Percentiles rank a stretch among this genome's conserved stretches.
Conservation (phyloP, 257 asterid species). For the Cruciata laevipes region DNA sequence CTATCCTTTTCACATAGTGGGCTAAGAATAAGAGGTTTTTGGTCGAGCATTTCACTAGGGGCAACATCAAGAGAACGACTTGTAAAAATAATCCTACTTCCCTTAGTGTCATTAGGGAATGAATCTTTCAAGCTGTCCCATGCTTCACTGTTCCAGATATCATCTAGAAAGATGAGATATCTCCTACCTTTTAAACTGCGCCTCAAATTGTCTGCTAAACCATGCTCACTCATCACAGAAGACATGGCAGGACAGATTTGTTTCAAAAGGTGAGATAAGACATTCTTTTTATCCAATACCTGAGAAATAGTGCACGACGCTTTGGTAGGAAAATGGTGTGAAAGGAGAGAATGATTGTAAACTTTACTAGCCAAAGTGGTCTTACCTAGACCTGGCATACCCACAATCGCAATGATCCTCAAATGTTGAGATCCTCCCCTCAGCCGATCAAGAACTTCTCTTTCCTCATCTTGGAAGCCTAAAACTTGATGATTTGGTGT, state of each 20-base stretch:
- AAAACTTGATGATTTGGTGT: not conserved
- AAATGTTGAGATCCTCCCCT: not conserved
- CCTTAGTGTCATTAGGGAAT: not conserved
- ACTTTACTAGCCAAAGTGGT: slow-evolving; percentile 15
- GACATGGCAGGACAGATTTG: not conserved
- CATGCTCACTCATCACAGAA: not conserved
- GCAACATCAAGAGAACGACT: not conserved
- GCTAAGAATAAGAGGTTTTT: not conserved
- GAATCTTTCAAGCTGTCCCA: not conserved
- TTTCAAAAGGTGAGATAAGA: not conserved
- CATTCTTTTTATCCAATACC: not conserved
- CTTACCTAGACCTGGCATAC: slow-evolving; percentile 14
- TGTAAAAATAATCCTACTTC: not conserved
- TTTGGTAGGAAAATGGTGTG: not conserved
- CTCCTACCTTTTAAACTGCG: not conserved
- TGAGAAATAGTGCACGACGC: slow-evolving; percentile 9
- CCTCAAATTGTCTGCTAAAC: not conserved
- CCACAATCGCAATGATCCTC: not conserved
- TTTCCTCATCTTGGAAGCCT: not conserved
- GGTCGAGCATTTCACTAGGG: not conserved
- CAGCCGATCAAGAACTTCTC: not conserved
- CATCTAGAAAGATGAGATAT: slow-evolving; percentile 1
- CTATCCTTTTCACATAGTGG: not conserved
- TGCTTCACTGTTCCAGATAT: slow-evolving; percentile 1
- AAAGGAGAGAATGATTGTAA: not conserved